phyloP scores from a whole-genome alignment of 495 filamentous ascomycete genomes.

The Lineolata rhizophorae region DNA sequence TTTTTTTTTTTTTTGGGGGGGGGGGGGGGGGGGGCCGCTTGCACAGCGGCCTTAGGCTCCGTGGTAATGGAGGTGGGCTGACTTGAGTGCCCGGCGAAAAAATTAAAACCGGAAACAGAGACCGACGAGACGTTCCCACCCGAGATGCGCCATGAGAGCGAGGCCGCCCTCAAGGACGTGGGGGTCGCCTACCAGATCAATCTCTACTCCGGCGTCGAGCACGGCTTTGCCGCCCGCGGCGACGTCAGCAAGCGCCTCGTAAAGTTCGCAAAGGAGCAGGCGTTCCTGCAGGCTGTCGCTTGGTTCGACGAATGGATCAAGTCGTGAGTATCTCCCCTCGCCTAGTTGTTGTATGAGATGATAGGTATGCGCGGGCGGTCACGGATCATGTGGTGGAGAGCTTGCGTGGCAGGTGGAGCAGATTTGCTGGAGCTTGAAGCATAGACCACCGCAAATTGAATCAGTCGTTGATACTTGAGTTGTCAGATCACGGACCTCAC shows the following conservation, averaged over 20 bases:
- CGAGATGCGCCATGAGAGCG: background rate
- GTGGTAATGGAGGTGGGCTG: too few species aligned
- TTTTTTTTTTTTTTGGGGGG: too few species aligned
- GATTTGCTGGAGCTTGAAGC: too few species aligned
- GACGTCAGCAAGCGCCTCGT: conserved; percentile 1
- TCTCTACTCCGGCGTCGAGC: conserved; percentile 3
- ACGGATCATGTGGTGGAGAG: too few species aligned
- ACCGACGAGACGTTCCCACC: conserved; percentile 1
- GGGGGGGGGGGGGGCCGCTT: too few species aligned
- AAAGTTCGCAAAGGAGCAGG: conserved; percentile 5
- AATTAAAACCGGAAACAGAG: conserved; percentile 1
- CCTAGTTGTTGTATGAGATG: background rate
- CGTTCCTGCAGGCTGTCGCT: background rate
- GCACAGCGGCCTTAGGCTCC: too few species aligned
- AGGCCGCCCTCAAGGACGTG: conserved; percentile 3
- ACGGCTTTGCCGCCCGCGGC: conserved; percentile 4
- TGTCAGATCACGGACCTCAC: too few species aligned
- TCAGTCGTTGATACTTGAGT: too few species aligned
- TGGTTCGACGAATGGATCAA: conserved; percentile 1
- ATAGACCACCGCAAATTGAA: too few species aligned
- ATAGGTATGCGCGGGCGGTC: too few species aligned
- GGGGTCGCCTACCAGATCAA: conserved; percentile 3
- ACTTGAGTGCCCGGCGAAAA: background rate
- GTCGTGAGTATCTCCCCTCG: background rate
- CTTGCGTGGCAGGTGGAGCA: too few species aligned